phyloP scores from a whole-genome alignment of 192 early-diverging fungal species.

The Entomortierella chlamydospora region DNA sequence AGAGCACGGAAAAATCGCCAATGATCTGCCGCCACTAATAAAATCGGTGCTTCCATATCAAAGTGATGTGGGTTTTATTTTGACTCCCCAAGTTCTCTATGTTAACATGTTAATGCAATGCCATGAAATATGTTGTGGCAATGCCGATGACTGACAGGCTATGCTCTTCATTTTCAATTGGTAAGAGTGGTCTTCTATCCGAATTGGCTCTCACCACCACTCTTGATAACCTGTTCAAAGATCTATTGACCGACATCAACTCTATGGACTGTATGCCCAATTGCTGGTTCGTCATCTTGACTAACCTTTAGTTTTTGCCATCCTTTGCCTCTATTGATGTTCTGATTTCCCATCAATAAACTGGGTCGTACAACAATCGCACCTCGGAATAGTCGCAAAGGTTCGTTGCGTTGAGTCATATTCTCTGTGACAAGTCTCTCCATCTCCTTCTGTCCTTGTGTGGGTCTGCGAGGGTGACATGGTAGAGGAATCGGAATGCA shows the following conservation, averaged over 20 bases:
- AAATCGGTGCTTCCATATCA: too few species aligned
- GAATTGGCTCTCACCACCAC: constrained; percentile 2
- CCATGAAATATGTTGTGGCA: too few species aligned
- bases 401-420: background rate
- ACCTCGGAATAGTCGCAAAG: constrained; percentile 21
- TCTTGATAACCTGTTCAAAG: constrained; percentile 31
- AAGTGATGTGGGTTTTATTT: too few species aligned
- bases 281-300: constrained; percentile 16
- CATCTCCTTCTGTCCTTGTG: constrained; percentile 54
- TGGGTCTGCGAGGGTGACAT: constrained; percentile 20
- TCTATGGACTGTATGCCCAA: constrained; percentile 25
- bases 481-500: constrained; percentile 29
- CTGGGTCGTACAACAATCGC: constrained; percentile 29
- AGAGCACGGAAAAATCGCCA: too few species aligned
- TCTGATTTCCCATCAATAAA: constrained; percentile 27
- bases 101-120: too few species aligned
- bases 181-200: constrained; percentile 22
- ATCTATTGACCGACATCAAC: constrained; percentile 39
- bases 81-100: too few species aligned
- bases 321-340: constrained; percentile 28
- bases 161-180: constrained; percentile 1
- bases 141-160: too few species aligned
- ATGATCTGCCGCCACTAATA: too few species aligned
- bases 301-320: constrained; percentile 35
- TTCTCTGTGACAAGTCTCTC: constrained; percentile 13